Conservation (phyloP, 2,329 filamentous ascomycete species). For the Remersonia thermophila region DNA sequence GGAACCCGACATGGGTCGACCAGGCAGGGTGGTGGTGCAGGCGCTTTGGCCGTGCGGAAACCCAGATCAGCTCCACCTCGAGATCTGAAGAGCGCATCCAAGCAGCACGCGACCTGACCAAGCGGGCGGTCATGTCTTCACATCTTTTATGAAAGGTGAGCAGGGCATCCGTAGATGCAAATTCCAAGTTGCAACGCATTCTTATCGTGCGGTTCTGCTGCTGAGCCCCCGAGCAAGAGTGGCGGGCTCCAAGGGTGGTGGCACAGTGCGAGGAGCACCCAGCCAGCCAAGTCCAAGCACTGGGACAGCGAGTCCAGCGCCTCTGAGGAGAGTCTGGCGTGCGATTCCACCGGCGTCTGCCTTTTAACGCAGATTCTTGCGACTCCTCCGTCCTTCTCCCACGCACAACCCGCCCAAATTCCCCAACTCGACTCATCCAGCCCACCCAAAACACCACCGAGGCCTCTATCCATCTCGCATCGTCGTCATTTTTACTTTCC, state of each 20-base stretch:
- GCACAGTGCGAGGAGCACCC: slow-evolving; percentile 14
- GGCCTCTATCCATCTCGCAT: slow-evolving; percentile 15
- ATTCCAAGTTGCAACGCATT: too few species aligned
- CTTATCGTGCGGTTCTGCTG: too few species aligned
- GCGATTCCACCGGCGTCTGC: slow-evolving; percentile 17
- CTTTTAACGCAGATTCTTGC: slow-evolving; percentile 20
- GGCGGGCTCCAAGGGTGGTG: too few species aligned
- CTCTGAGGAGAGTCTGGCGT: slow-evolving; percentile 5
- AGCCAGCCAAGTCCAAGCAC: slow-evolving; percentile 2
- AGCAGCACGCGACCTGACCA: too few species aligned
- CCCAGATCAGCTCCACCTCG: slow-evolving; percentile 1
- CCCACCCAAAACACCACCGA: slow-evolving; percentile 16
- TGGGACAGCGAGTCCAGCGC: too few species aligned
- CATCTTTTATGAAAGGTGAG: too few species aligned
- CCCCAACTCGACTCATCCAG: slow-evolving; percentile 20
- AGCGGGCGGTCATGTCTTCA: too few species aligned
- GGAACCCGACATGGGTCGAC: slow-evolving; percentile 4
- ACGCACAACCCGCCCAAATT: slow-evolving; percentile 20
- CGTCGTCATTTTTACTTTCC: slow-evolving; percentile 5
- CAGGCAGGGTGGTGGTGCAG: slow-evolving; percentile 6
- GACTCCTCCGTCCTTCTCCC: slow-evolving; percentile 21
- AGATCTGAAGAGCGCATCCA: slow-evolving; percentile 1
- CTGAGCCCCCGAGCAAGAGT: too few species aligned
- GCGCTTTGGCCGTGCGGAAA: slow-evolving; percentile 11
- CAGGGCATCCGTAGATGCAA: too few species aligned